These are phyloP conservation scores for Thelephora aurantiotincta DNA, from an alignment of 768 basidiomycete species.

Conservation along the genomic window DNA sequence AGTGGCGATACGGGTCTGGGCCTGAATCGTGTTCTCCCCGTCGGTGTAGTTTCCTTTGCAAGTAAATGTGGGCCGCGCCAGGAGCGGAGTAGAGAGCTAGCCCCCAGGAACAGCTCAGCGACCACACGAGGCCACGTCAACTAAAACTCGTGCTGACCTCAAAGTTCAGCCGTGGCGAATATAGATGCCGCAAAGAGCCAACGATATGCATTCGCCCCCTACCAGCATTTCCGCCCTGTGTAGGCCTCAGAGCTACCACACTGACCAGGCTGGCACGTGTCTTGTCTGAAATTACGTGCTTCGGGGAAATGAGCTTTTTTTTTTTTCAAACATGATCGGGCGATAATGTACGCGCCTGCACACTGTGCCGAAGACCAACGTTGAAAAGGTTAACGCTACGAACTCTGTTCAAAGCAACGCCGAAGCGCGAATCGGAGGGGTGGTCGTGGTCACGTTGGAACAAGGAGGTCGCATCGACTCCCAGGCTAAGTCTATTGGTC, in stretches of 20 bases:
- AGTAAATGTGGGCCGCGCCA: constrained; percentile 18
- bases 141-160: constrained; percentile 16
- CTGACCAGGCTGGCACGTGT: constrained; percentile 20
- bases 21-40: constrained; percentile 22
- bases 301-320: constrained; percentile 3
- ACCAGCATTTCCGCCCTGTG: background rate
- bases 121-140: background rate
- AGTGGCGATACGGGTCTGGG: background rate
- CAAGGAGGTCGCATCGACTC: constrained; percentile 34
- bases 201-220: constrained; percentile 19
- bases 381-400: constrained; percentile 20
- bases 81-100: constrained; percentile 22
- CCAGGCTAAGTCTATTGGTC: constrained; percentile 28
- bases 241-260: background rate
- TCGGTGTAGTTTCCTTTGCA: constrained; percentile 36
- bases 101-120: background rate
- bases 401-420: constrained; percentile 15
- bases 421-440: constrained; percentile 11
- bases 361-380: constrained; percentile 27
- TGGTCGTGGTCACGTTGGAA: constrained; percentile 23
- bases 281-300: constrained; percentile 35
- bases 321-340: constrained; percentile 5
- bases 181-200: constrained; percentile 66
- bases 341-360: constrained; percentile 22
- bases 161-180: constrained; percentile 43